Base-by-base conservation (phyloP, 2,329 filamentous ascomycete genomes). In the Aspergillus vadensis region DNA sequence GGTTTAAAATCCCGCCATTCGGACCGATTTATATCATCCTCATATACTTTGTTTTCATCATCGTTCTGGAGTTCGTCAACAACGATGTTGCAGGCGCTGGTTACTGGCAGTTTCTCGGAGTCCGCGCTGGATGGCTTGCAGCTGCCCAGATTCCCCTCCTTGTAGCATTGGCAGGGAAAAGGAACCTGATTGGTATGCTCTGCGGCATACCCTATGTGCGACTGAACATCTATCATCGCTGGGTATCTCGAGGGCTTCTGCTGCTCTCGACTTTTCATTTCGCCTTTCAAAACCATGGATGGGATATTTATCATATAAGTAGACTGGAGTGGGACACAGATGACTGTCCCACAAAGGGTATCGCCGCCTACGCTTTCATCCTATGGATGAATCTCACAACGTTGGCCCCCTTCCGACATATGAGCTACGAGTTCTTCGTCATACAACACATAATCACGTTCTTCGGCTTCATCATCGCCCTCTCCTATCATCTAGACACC, bases 301-400 rank as follows among this genome's bases (percentile, higher is more conserved):
- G 47, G 47, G 47, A 50, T 10, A n/a, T 50, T 10, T 50, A 50
- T 27, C n/a, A 50, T 30, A 32, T 50, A 30, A 50, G 47, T 12
- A 50, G 19, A 17, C 47, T 50, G 3, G 47, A 50, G 25, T 50
- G 47, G 47, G 25, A 27, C 27, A 50, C 47, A 19, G 47, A 50
- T 12, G 47, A 50, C 47, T 50, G 47, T 50, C 47, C 47, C 47
- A 50, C 25, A 12, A 50, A 50, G 25, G 47, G 47, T 27, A 50
- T 50, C 17, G 47, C 47, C 10, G 47, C 47, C 23, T 50, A 50
- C 25, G 47, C 47, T 5, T 50, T 50, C 25, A 50, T 50, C 47
- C 47, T 50, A n/a, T 50, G 47, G 47, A 50, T 50, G 47, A 50
- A 50, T 17, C 47, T 50, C 23, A 50, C 47, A 2, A 50, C 47